Conservation (phyloP, 139 green algal genomes). For the Spirogloea muscicola region DNA sequence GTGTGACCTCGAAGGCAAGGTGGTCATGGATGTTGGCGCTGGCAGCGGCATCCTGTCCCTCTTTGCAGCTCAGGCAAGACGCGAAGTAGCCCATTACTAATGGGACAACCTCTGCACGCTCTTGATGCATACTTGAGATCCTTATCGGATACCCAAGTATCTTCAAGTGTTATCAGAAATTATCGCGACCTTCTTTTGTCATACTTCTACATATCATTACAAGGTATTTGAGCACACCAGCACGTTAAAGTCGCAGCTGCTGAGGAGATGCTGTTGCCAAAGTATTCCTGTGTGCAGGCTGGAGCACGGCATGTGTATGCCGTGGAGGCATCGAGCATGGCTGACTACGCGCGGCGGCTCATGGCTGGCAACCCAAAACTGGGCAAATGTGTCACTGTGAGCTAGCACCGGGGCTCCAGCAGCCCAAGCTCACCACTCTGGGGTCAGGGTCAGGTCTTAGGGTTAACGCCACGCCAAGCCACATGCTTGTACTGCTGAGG, state of each 20-base stretch:
- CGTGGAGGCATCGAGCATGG: conserved; percentile 87
- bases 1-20: conserved; percentile 79
- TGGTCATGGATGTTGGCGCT: conserved; percentile 91
- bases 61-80: conserved; percentile 90
- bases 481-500: too few relatives aligned
- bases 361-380: conserved; percentile 61
- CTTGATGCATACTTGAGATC: too few relatives aligned
- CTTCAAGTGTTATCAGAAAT: too few relatives aligned
- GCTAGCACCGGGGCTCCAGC: background rate
- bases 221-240: too few relatives aligned
- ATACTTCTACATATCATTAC: too few relatives aligned
- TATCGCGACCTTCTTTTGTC: too few relatives aligned
- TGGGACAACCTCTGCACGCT: too few relatives aligned
- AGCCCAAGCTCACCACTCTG: background rate
- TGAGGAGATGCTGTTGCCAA: conserved; percentile 15
- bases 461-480: too few relatives aligned
- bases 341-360: conserved; percentile 66
- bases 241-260: too few relatives aligned
- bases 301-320: conserved; percentile 87
- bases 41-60: conserved; percentile 92
- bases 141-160: too few relatives aligned
- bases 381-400: conserved; percentile 50
- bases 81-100: too few relatives aligned
- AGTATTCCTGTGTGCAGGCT: conserved; percentile 62
- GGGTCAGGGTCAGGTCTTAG: too few relatives aligned